Base-by-base conservation (phyloP, 2,329 filamentous ascomycete genomes). In the Neonectria neomacrospora region DNA sequence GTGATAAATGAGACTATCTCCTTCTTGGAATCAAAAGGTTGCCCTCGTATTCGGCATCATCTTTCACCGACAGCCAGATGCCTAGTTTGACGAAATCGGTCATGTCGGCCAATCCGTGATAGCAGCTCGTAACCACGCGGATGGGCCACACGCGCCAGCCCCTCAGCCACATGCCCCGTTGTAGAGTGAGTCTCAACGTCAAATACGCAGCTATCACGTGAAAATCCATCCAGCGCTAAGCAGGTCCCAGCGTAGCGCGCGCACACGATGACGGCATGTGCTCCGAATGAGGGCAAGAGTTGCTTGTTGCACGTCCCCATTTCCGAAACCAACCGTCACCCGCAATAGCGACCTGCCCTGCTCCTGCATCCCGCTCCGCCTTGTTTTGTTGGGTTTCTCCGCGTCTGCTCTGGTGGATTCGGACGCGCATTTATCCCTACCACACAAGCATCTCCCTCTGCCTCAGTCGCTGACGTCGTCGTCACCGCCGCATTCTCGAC, bases 241-340 rank as follows among this genome's bases (percentile, higher is more conserved):
- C 50, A 50, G 44, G 26, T 57, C 60, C 50, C 30, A 44, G 61
- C 44, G 51, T 70, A 71, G 71, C 68, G 71, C 65, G 61, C 66
- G 67, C 68, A 62, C 42, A 67, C 63, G 70, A 74, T 73, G 71
- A 73, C 71, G 73, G 68, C 67, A 70, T 69, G 66, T 66, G 70
- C 66, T 70, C 71, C 37, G 59, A 66, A 68, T 63, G 64, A 71
- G 68, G 67, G 62, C 56, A 69, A 66, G 65, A 67, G 67, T 47
- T 60, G 58, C 44, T 54, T 37, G 30, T 67, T 68, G 65, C 61
- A 66, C 63, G 59, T 70, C 62, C 67, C 54, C 59, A 41, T 58
- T 62, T 64, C 59, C 48, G 55, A 56, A 65, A 57, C 52, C 45
- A 61, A 57, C 53, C 53, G 45, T 41, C 58, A 55, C 44, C 52